phyloP scores from a whole-genome alignment of 495 filamentous ascomycete species.

The Daldinia bambusicola region DNA sequence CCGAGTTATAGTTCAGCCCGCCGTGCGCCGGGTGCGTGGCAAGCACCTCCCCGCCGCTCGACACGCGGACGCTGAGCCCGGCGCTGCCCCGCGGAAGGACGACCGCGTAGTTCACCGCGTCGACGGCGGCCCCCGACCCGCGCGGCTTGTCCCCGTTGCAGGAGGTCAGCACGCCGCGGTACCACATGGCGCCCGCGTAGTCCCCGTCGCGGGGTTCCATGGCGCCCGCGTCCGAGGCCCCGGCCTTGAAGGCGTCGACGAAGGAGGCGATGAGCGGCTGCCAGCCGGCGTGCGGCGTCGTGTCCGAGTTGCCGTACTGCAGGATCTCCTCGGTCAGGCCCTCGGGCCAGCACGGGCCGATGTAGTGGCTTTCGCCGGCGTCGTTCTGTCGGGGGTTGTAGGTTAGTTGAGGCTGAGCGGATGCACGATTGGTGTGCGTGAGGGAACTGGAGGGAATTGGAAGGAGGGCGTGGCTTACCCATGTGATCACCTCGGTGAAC shows the following conservation, averaged over 20 bases:
- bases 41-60: slow-evolving; percentile 26
- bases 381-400: slow-evolving; percentile 45
- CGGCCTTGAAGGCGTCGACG: slow-evolving; percentile 38
- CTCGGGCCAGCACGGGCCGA: slow-evolving; percentile 56
- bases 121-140: slow-evolving; percentile 23
- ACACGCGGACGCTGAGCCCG: slow-evolving; percentile 15
- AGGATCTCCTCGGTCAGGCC: slow-evolving; percentile 43
- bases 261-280: slow-evolving; percentile 43
- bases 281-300: slow-evolving; percentile 37
- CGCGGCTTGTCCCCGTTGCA: slow-evolving; percentile 26
- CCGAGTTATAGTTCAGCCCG: slow-evolving; percentile 26
- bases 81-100: slow-evolving; percentile 9
- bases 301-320: slow-evolving; percentile 45
- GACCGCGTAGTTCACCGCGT: slow-evolving; percentile 35
- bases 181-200: slow-evolving; percentile 32
- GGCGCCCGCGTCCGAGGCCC: slow-evolving; percentile 2
- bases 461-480: slow-evolving; percentile 35
- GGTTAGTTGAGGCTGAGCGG: no score
- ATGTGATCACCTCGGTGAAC: slow-evolving; percentile 51
- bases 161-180: slow-evolving; percentile 13
- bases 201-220: slow-evolving; percentile 12
- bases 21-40: slow-evolving; percentile 17
- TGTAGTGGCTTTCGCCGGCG: slow-evolving; percentile 59
- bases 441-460: no score
- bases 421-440: no score